Base-by-base conservation (phyloP, 1,139 yeast genomes). In the Pichia cactophila region DNA sequence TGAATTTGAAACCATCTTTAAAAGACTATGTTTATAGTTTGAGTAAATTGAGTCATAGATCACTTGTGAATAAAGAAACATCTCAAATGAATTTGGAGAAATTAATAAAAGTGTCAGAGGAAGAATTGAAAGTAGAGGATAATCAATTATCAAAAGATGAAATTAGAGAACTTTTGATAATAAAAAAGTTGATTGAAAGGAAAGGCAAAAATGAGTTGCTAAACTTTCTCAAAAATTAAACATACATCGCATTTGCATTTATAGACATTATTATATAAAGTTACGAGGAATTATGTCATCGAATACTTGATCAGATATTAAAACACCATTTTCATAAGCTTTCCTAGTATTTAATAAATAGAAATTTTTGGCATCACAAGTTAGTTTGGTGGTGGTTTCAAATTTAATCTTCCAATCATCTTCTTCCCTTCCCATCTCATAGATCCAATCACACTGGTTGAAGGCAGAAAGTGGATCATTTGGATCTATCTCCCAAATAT, bases 181-280 rank as follows among this genome's bases (percentile, higher is more conserved):
- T 89, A 48, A 83, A 81, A 60, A 70, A 71, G 55, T 68, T 89
- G 50, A 74, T 90, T 64, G 74, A 78, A 52, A 53, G 75, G 42
- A 89, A 86, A 64, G 96, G 96, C 1, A 77, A 76, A 56, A 86
- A 82, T 5, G 77, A 78, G 42, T 64, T 90, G 47, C 50, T 87
- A 56, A 65, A 76, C 42, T 86, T 86, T 63, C 70, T 86, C 54
- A 70, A 63, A 23, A 10, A 26, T n/a, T 40, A 17, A 35, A 35
- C 20, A 10, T 12, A 31, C 14, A 29, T 29, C 11, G 35, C 35
- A 31, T 31, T 31, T 31, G 35, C 35, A 31, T 31, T 12, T 31
- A 31, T 31, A 31, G n/a, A 31, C n/a, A 14, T 5, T 31, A 11
- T 31, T 45, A 51, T 10, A 52, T 45, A 44, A 45, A 52, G 5